Evolutionary conservation across 768 basidiomycete species (phyloP).

Genomic region (Favolaschia claudopus): DNA sequence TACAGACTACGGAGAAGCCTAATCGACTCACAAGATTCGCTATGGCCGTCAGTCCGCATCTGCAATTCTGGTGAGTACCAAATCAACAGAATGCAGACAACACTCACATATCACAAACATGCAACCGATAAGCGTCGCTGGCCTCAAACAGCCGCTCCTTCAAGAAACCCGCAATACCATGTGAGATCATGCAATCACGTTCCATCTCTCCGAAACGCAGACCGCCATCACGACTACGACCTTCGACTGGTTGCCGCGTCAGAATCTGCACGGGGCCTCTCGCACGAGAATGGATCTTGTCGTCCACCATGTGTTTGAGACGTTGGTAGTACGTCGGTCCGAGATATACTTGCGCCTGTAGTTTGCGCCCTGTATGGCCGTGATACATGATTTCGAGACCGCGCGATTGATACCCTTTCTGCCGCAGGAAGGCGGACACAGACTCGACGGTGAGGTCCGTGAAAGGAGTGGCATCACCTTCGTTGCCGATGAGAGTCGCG

Average conservation of each 20-base stretch:
- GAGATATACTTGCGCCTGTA: constrained; percentile 97
- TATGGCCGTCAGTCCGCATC: constrained; percentile 95
- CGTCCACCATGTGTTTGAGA: constrained; percentile 99
- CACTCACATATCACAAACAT: constrained; percentile 95
- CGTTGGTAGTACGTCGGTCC: constrained; percentile 99
- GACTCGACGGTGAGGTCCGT: constrained; percentile 97
- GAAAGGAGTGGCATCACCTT: constrained; percentile 99
- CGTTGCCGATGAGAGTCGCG: constrained; percentile 93
- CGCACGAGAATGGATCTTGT: constrained; percentile 98
- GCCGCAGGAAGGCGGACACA: constrained; percentile 89
- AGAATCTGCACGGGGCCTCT: constrained; percentile 97
- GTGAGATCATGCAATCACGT: constrained; percentile 99
- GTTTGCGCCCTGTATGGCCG: constrained; percentile 96
- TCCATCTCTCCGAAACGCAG: constrained; percentile 99
- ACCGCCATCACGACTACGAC: constrained; percentile 98
- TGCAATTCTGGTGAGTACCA: constrained; percentile 38
- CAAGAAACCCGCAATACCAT: constrained; percentile 97
- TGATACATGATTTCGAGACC: constrained; percentile 99
- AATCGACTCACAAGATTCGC: constrained; percentile 83
- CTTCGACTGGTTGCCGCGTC: constrained; percentile 97
- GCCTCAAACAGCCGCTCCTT: constrained; percentile 97
- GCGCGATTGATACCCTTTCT: constrained; percentile 95
- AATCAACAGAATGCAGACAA: background rate
- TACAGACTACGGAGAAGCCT: background rate
- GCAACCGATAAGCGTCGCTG: constrained; percentile 90